These are phyloP conservation scores for Scutellaria baicalensis DNA, from an alignment of 257 asterid genomes.

Conservation along the genomic window DNA sequence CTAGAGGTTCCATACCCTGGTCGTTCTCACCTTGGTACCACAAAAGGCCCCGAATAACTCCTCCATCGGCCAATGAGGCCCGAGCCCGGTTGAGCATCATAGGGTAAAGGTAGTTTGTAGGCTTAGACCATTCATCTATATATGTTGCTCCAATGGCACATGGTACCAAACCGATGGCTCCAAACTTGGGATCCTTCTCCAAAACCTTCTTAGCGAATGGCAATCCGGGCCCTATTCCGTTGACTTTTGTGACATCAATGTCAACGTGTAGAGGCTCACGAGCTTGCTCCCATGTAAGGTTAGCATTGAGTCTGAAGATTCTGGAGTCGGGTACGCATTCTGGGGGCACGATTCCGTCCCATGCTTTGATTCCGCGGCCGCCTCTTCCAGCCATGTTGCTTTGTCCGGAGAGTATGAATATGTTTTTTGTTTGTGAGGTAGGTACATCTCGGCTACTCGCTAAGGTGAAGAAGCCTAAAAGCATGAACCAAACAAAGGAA, in stretches of 20 bases:
- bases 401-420: slow-evolving; percentile 53
- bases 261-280: slow-evolving; percentile 54
- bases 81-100: slow-evolving; percentile 28
- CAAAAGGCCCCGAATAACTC: slow-evolving; percentile 18
- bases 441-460: neutral
- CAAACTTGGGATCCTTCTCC: slow-evolving; percentile 21
- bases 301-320: slow-evolving; percentile 31
- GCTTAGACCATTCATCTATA: slow-evolving; percentile 32
- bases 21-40: slow-evolving; percentile 58
- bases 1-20: neutral
- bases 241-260: slow-evolving; percentile 30
- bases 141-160: slow-evolving; percentile 47
- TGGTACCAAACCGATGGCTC: slow-evolving; percentile 52
- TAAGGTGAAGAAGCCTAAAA: slow-evolving; percentile 19
- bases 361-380: neutral
- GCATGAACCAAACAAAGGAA: slow-evolving; percentile 24
- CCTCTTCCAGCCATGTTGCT: slow-evolving; percentile 75
- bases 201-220: slow-evolving; percentile 39
- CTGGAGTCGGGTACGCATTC: slow-evolving; percentile 19
- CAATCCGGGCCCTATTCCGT: slow-evolving; percentile 74
- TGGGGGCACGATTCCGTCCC: slow-evolving; percentile 31
- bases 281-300: slow-evolving; percentile 34
- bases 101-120: slow-evolving; percentile 18
- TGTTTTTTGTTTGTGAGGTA: slow-evolving; percentile 10
- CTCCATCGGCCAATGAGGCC: slow-evolving; percentile 22